Conservation (phyloP, 352 stramenopile genomes). For the Pythium folliculosum region DNA sequence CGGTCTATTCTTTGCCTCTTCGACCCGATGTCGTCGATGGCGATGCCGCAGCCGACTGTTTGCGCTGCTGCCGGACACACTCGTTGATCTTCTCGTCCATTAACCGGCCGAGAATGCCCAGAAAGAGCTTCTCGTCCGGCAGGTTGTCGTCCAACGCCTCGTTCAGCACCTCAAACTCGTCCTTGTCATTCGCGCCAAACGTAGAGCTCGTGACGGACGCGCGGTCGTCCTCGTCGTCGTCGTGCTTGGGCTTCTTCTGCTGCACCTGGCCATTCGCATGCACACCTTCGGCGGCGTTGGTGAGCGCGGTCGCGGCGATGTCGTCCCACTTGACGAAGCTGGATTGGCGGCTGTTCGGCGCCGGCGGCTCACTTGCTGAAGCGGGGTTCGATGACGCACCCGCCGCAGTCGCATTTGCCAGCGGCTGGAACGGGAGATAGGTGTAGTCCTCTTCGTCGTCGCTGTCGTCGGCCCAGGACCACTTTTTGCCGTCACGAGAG, state of each 20-base stretch:
- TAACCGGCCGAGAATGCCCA: slow-evolving; percentile 58
- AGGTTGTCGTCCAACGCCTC: slow-evolving; percentile 56
- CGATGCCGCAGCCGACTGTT: background rate
- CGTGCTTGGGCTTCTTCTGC: slow-evolving; percentile 24
- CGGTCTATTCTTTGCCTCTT: slow-evolving; percentile 20
- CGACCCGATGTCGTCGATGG: slow-evolving; percentile 1
- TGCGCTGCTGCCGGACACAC: slow-evolving; percentile 19
- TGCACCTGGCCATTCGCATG: slow-evolving; percentile 9
- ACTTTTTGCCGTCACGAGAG: slow-evolving; percentile 28
- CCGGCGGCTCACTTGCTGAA: slow-evolving; percentile 12
- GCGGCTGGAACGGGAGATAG: slow-evolving; percentile 13
- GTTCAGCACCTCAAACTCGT: slow-evolving; percentile 80
- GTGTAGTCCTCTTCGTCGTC: slow-evolving; percentile 49
- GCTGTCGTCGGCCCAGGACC: slow-evolving; percentile 45
- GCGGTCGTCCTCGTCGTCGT: slow-evolving; percentile 24
- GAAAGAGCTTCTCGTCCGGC: slow-evolving; percentile 77
- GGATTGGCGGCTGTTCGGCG: slow-evolving; percentile 8
- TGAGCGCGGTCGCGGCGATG: slow-evolving; percentile 57
- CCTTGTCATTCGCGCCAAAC: slow-evolving; percentile 50
- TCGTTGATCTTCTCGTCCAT: slow-evolving; percentile 69
- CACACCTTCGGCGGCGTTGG: slow-evolving; percentile 37
- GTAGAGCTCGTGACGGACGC: slow-evolving; percentile 28
- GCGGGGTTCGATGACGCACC: too few species aligned
- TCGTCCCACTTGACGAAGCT: slow-evolving; percentile 55
- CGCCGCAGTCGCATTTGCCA: background rate